Evolutionary conservation across 495 filamentous ascomycete genomes (phyloP).

Genomic region (Aspergillus affinis): DNA sequence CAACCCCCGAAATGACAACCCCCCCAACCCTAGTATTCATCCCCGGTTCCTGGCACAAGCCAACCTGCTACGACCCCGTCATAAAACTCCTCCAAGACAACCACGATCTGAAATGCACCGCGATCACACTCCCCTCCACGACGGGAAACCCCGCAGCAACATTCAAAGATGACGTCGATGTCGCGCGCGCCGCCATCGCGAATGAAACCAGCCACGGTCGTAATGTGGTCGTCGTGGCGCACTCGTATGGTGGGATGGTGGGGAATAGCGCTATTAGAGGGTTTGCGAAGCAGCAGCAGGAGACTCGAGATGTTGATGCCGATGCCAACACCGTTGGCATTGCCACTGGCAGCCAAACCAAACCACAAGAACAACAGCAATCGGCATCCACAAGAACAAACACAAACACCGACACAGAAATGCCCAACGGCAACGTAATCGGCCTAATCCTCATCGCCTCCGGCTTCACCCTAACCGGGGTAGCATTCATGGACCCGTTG

Average conservation of each 20-base stretch:
- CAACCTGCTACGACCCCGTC: slow-evolving; percentile 38
- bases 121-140: slow-evolving; percentile 36
- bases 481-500: slow-evolving; percentile 33
- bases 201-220: slow-evolving; percentile 34
- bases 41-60: slow-evolving; percentile 49
- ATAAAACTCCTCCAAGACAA: slow-evolving; percentile 35
- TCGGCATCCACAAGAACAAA: too few species aligned
- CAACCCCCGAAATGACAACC: not conserved
- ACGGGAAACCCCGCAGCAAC: slow-evolving; percentile 36
- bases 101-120: slow-evolving; percentile 24
- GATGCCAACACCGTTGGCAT: slow-evolving; percentile 1
- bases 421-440: too few species aligned
- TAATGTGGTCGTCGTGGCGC: slow-evolving; percentile 47
- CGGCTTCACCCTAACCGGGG: slow-evolving; percentile 25
- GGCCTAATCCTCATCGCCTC: slow-evolving; percentile 45
- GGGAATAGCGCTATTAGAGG: slow-evolving; percentile 48
- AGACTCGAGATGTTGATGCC: not conserved
- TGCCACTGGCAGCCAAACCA: not conserved
- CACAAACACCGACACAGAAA: too few species aligned
- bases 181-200: slow-evolving; percentile 35
- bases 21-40: slow-evolving; percentile 42
- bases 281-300: slow-evolving; percentile 27
- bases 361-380: too few species aligned
- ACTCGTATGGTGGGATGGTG: slow-evolving; percentile 54
- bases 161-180: slow-evolving; percentile 38